These are phyloP conservation scores for Moniliophthora roreri DNA, from an alignment of 1,284 basidiomycete genomes.

Conservation along the genomic window DNA sequence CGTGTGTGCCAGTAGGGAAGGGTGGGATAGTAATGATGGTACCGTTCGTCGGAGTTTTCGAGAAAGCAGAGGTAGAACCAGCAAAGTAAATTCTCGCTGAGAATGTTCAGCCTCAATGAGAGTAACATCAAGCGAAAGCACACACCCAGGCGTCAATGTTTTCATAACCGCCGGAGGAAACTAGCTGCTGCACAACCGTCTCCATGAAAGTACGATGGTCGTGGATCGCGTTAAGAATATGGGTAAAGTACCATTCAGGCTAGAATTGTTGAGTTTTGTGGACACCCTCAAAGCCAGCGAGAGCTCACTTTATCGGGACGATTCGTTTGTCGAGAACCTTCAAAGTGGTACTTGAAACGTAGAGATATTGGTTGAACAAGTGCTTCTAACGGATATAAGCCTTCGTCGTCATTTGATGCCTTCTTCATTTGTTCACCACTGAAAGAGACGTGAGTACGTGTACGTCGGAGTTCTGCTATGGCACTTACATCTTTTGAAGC, in stretches of 20 bases:
- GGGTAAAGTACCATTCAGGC: constrained; percentile 98
- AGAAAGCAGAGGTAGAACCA: constrained; percentile 69
- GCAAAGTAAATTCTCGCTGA: constrained; percentile 78
- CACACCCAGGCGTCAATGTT: constrained; percentile 75
- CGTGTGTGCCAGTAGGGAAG: constrained; percentile 90
- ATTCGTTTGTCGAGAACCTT: constrained; percentile 85
- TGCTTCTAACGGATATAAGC: constrained; percentile 80
- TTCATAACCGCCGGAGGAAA: constrained; percentile 62
- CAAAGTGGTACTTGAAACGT: constrained; percentile 96
- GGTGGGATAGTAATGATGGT: constrained; percentile 73
- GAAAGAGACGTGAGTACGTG: constrained; percentile 12
- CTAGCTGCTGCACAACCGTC: constrained; percentile 70
- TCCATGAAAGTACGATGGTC: constrained; percentile 82
- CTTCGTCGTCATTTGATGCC: constrained; percentile 37
- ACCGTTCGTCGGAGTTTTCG: constrained; percentile 76
- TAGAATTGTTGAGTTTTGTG: constrained; percentile 28
- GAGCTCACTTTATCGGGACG: constrained; percentile 82
- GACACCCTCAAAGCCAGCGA: neutral
- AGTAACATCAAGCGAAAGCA: constrained; percentile 11
- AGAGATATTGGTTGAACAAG: constrained; percentile 84
- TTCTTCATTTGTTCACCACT: constrained; percentile 52
- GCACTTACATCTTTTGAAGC: constrained; percentile 72
- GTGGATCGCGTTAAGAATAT: constrained; percentile 82
- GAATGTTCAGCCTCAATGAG: constrained; percentile 8
- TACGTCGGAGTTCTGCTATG: too few species aligned